Evolutionary conservation across 2,329 filamentous ascomycete genomes (phyloP).

Genomic region (Pyrenophora teres): DNA sequence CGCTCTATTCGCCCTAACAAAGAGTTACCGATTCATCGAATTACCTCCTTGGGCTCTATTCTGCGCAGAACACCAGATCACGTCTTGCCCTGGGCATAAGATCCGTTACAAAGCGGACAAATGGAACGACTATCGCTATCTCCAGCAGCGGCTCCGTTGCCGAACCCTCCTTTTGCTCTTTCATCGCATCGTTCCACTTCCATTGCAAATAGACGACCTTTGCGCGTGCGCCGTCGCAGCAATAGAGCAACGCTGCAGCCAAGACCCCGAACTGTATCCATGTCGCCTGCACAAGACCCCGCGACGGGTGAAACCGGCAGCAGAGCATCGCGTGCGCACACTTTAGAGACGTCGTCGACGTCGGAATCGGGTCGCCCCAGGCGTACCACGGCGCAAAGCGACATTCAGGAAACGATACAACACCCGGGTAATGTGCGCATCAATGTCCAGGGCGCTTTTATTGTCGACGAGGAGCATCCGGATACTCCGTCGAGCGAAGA

Average conservation of each 20-base stretch:
- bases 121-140: conserved; percentile 42
- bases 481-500: conserved; percentile 57
- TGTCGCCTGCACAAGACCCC: conserved; percentile 39
- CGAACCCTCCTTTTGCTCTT: conserved; percentile 26
- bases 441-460: conserved; percentile 95
- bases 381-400: conserved; percentile 42
- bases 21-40: conserved; percentile 12
- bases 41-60: conserved; percentile 41
- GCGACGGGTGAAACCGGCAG: conserved; percentile 40
- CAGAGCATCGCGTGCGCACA: conserved; percentile 22
- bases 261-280: conserved; percentile 40
- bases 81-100: conserved; percentile 35
- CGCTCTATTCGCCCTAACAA: conserved; percentile 5
- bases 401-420: conserved; percentile 59
- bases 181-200: conserved; percentile 21
- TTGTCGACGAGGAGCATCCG: conserved; percentile 74
- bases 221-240: conserved; percentile 35
- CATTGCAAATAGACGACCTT: conserved; percentile 22
- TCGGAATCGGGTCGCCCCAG: conserved; percentile 30
- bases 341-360: conserved; percentile 22
- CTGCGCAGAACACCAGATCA: conserved; percentile 46
- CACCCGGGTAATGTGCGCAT: conserved; percentile 79
- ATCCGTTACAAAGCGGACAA: conserved; percentile 44
- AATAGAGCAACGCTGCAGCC: conserved; percentile 46
- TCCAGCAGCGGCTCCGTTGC: conserved; percentile 25